Base-by-base conservation (phyloP, 768 basidiomycete genomes). In the Coprinopsis sp. region DNA sequence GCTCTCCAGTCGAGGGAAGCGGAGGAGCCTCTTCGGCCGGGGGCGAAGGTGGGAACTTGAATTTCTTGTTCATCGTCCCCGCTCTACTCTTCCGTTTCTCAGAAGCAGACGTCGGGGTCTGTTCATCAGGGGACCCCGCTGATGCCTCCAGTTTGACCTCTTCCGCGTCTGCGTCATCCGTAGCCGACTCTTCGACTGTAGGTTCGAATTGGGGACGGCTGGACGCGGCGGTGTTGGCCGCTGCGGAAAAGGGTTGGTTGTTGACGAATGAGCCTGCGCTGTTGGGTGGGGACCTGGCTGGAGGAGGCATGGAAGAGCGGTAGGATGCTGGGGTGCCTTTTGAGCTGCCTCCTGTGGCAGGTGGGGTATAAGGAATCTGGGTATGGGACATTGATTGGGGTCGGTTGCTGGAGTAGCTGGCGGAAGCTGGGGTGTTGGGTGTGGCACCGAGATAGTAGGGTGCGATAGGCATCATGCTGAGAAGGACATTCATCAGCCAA, bases 391-490 rank as follows among this genome's bases (percentile, higher is more conserved):
- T 85, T 16, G 87, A 88, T 51, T 85, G 82, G 0, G 84, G 80
- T 4, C 86, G 76, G 39, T 70, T 62, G 33, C 41, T 66, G 62
- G 63, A 62, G 16, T 33, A 49, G 12, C 72, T 65, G 1, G 71
- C 64, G 2, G 79, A 60, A 13, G 58, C 53, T 14, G 60, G 62
- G 0, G 74, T 64, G 2, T 68, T 65, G 0, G 78, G 74, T n/a
- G 69, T 78, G 12, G 79, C 74, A 16, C 87, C 87, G n/a, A 91
- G 81, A 58, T 91, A 91, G 60, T 81, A 91, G 14, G 76, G 70
- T 1, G 84, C 78, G 49, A 93, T 93, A 4, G 91, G 86, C 7
- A 94, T 78, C 87, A 95, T 91, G 58, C 89, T 91, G 41, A 23
- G 42, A 46, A 3, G n/a, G 8, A 27, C 33, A 18, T 41, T 50